Conservation (phyloP, 345 rosid genomes). For the Ceriops decandra region DNA sequence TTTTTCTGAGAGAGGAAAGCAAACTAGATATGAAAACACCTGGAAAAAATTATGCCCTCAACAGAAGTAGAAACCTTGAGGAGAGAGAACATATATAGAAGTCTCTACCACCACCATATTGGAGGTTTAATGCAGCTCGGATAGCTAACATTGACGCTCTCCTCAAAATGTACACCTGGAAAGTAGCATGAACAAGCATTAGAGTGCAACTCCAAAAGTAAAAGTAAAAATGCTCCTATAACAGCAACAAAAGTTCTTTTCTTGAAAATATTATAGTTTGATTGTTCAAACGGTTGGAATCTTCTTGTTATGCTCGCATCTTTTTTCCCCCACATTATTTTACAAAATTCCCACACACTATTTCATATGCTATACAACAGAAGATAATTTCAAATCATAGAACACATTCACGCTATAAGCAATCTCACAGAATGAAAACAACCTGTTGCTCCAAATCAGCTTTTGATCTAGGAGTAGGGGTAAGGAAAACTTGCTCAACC, state of each 20-base stretch:
- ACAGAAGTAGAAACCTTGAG: constrained; percentile 51
- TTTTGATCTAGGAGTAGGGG: constrained; percentile 61
- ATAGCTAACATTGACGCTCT: constrained; percentile 94
- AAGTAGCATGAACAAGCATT: constrained; percentile 13
- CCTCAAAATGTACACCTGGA: constrained; percentile 89
- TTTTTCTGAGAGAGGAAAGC: neutral
- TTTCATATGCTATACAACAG: no score
- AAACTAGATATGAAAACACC: no score
- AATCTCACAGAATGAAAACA: constrained; percentile 1
- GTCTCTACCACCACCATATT: constrained; percentile 77
- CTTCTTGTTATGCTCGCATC: no score
- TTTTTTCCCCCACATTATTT: no score
- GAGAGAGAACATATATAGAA: constrained; percentile 97
- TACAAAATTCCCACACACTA: no score
- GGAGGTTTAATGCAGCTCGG: constrained; percentile 84
- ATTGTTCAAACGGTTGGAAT: no score
- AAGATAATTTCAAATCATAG: no score
- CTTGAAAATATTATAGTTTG: no score
- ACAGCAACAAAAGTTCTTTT: no score
- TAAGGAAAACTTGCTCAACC: constrained; percentile 88
- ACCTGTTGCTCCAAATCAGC: constrained; percentile 97
- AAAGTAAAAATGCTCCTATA: neutral
- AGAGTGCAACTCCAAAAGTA: neutral
- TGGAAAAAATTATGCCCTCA: neutral
- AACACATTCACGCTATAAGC: no score